Base-by-base conservation (phyloP, 345 rosid species). In the Cardamine chenopodiifolia region DNA sequence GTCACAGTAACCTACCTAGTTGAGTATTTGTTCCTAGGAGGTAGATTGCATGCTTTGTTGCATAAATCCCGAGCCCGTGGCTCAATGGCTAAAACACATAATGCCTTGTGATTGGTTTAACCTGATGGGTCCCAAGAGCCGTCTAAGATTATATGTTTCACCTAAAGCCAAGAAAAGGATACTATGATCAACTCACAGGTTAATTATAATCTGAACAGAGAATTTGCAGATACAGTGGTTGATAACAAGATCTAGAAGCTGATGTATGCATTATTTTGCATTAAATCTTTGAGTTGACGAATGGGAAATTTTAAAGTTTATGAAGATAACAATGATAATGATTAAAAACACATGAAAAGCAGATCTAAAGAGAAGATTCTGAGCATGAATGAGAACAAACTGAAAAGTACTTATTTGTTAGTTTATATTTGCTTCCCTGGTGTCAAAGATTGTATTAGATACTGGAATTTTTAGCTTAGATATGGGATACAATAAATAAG, bases 1-100 rank as follows among this genome's bases (percentile, higher is more conserved):
- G 85, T 80, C 37, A 73, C 86, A 83, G 86, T 81, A 57, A 78
- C 88, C 91, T 85, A 85, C 82, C 85, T 47, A 49, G 56, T 42
- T 52, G 28, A 39, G 39, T 54, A 40, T 42, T 20, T 62, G 66
- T 71, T 17, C 17, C 26, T 53, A 34, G 47, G 56, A 72, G 53
- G 77, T 72, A 54, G 47, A 72, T 40, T 63, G 63, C 70, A 40
- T 73, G 57, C 66, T 66, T 74, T 66, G 62, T 54, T 76, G 79
- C 75, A 76, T 17, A 69, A 68, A 53, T 34, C 50, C 58, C 32
- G 59, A 81, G 77, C 78, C 85, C 88, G 90, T 77, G 88, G 92
- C 96, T 87, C 96, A 87, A 85, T 86, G 88, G 89, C 80, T 61
- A 76, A 44, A 67, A 40, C 35, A 11, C 47, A 28, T 23, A 47